Conservation (phyloP, 2,329 filamentous ascomycete species). For the Ceratocystiopsis minuta region DNA sequence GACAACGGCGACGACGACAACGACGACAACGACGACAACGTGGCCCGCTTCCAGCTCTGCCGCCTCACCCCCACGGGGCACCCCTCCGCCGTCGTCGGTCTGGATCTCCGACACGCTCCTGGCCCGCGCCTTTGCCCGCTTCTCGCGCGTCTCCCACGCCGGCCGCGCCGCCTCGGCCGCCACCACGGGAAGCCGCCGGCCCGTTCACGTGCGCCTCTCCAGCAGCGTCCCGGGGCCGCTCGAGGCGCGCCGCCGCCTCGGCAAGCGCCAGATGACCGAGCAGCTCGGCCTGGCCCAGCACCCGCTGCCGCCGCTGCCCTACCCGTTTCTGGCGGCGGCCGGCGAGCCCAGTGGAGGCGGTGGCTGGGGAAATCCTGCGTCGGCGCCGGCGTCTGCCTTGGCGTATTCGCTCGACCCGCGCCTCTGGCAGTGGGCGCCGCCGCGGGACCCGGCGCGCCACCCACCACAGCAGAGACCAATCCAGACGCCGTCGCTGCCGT, state of each 20-base stretch:
- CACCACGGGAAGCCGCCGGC: too few species aligned
- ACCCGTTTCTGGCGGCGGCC: too few species aligned
- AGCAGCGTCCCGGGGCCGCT: conserved; percentile 33
- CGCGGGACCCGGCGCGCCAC: conserved; percentile 13
- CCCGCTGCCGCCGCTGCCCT: conserved; percentile 5
- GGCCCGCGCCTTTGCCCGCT: conserved; percentile 28
- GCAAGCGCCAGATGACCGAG: conserved; percentile 35
- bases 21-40: too few species aligned
- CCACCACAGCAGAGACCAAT: too few species aligned
- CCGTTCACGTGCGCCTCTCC: conserved; percentile 10
- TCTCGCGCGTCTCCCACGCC: conserved; percentile 16
- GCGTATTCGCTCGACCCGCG: conserved; percentile 25
- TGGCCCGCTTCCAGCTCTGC: neutral
- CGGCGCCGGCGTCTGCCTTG: conserved; percentile 19
- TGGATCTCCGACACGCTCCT: conserved; percentile 44
- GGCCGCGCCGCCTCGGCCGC: neutral
- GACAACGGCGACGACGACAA: neutral
- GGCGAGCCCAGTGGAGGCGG: too few species aligned
- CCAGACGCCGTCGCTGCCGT: neutral
- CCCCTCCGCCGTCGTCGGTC: conserved; percentile 17
- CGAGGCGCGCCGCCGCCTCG: conserved; percentile 33
- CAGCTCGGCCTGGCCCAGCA: conserved; percentile 22
- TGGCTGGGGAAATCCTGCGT: neutral
- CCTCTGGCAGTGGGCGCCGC: conserved; percentile 34
- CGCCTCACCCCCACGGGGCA: conserved; percentile 27